Evolutionary conservation across 805 yeast genomes (phyloP).

Genomic region (Spathaspora girioi): DNA sequence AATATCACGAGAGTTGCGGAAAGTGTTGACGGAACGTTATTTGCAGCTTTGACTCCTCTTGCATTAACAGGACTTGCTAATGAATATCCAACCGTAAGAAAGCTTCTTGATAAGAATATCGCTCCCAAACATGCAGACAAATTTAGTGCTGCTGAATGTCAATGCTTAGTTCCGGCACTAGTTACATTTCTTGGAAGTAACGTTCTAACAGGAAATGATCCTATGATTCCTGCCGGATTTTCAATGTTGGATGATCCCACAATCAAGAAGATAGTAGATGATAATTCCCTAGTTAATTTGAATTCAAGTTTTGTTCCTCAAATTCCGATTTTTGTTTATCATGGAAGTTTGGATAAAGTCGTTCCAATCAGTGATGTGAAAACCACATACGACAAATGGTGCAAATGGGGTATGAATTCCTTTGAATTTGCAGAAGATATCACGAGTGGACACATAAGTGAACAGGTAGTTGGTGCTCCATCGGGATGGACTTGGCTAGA

Average conservation of each 20-base stretch:
- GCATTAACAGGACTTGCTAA: constrained; percentile 28
- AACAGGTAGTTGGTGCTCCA: constrained; percentile 16
- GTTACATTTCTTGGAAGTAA: constrained; percentile 4
- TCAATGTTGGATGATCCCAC: constrained; percentile 10
- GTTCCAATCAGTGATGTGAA: constrained; percentile 18
- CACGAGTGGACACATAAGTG: constrained; percentile 25
- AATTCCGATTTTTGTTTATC: constrained; percentile 19
- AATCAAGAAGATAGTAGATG: constrained; percentile 12
- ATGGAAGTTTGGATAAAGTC: constrained; percentile 16
- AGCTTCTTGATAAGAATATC: background rate
- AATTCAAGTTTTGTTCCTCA: constrained; percentile 12
- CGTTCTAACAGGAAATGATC: constrained; percentile 12
- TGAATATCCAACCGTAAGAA: constrained; percentile 23
- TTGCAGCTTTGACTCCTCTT: constrained; percentile 26
- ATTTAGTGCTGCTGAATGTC: constrained; percentile 1
- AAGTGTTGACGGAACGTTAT: constrained; percentile 20
- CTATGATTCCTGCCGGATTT: constrained; percentile 13
- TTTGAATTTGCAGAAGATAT: constrained; percentile 25
- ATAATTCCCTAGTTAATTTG: constrained; percentile 20
- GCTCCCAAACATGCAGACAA: background rate
- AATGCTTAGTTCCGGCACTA: constrained; percentile 5
- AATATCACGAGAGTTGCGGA: constrained; percentile 26
- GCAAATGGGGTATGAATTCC: constrained; percentile 22
- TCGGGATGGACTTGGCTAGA: constrained; percentile 20
- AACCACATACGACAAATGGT: constrained; percentile 22